A percentile compares a stretch with the other conserved stretches of the same genome.
These are phyloP conservation scores for Ceratocystis albifundus DNA, from an alignment of 2,329 filamentous ascomycete species.

Conservation along the genomic window DNA sequence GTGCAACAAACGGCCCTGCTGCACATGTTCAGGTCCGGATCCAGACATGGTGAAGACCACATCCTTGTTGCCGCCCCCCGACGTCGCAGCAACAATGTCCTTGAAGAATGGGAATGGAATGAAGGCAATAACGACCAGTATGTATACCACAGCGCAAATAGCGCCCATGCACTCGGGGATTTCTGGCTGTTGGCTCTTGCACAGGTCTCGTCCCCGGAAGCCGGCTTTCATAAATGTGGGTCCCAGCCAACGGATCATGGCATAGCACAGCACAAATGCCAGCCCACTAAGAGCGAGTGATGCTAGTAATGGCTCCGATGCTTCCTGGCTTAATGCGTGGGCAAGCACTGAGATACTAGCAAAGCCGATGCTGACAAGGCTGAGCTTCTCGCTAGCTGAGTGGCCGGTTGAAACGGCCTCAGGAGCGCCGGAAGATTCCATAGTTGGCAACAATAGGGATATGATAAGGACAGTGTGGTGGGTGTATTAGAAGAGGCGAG, in stretches of 20 bases:
- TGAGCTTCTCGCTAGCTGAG: conserved; percentile 42
- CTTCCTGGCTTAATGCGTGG: conserved; percentile 71
- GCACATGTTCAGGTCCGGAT: conserved; percentile 40
- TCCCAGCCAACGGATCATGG: conserved; percentile 87
- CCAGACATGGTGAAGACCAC: conserved; percentile 55
- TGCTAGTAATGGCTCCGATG: conserved; percentile 68
- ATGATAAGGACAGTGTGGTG: neutral
- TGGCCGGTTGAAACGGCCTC: conserved; percentile 32
- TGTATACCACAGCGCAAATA: conserved; percentile 82
- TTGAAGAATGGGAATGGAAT: conserved; percentile 98
- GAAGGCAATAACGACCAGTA: conserved; percentile 79
- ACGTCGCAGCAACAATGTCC: conserved; percentile 90
- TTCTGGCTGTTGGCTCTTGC: conserved; percentile 56
- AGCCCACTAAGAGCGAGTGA: conserved; percentile 77
- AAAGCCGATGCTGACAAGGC: conserved; percentile 51
- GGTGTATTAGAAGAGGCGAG: neutral
- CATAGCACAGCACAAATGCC: conserved; percentile 70
- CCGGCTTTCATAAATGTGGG: conserved; percentile 79
- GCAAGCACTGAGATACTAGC: conserved; percentile 61
- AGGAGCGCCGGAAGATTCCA: neutral
- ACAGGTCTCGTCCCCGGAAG: conserved; percentile 79
- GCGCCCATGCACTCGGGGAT: conserved; percentile 96
- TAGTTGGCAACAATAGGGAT: neutral
- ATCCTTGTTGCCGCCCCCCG: conserved; percentile 83
- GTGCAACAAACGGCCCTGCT: conserved; percentile 76